Conservation (phyloP, 441 rosid species). For the Populus hybrid region DNA sequence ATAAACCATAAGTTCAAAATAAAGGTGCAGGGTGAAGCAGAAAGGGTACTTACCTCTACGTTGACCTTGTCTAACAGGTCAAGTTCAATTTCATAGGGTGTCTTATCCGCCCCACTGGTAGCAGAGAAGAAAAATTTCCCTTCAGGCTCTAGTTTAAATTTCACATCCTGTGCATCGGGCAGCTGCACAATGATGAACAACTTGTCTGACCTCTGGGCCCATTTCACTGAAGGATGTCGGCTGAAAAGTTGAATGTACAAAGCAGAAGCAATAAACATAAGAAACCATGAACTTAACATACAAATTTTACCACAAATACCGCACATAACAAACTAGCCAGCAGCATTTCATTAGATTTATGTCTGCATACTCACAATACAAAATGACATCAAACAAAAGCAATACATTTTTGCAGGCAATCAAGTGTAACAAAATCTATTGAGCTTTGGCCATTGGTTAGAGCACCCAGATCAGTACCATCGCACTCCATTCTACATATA, state of each 20-base stretch:
- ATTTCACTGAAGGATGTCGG: slow-evolving; percentile 61
- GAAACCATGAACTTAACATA: not conserved
- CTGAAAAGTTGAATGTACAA: slow-evolving; percentile 25
- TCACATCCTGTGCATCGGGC: slow-evolving; percentile 63
- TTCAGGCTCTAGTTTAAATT: slow-evolving; percentile 61
- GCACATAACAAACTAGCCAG: too few relatives aligned
- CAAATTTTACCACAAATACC: too few relatives aligned
- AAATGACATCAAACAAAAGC: too few relatives aligned
- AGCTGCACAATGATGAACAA: slow-evolving; percentile 55
- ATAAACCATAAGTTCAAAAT: not conserved
- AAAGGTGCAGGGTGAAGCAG: not conserved
- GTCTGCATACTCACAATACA: too few relatives aligned
- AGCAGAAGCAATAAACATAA: not conserved
- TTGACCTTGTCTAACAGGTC: slow-evolving; percentile 54
- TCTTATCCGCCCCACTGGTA: slow-evolving; percentile 41
- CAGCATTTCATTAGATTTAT: too few relatives aligned
- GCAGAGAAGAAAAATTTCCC: slow-evolving; percentile 64
- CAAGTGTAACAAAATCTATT: too few relatives aligned
- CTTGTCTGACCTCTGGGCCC: slow-evolving; percentile 66
- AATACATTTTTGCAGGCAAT: too few relatives aligned
- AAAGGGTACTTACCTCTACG: slow-evolving; percentile 37
- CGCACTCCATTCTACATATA: too few relatives aligned
- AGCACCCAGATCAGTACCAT: too few relatives aligned
- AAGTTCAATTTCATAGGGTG: slow-evolving; percentile 50
- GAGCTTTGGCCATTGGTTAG: too few relatives aligned